Evolutionary conservation across 225 moss, liverwort and hornwort genomes (phyloP).

Genomic region (Pseudisothecium myosuroides): DNA sequence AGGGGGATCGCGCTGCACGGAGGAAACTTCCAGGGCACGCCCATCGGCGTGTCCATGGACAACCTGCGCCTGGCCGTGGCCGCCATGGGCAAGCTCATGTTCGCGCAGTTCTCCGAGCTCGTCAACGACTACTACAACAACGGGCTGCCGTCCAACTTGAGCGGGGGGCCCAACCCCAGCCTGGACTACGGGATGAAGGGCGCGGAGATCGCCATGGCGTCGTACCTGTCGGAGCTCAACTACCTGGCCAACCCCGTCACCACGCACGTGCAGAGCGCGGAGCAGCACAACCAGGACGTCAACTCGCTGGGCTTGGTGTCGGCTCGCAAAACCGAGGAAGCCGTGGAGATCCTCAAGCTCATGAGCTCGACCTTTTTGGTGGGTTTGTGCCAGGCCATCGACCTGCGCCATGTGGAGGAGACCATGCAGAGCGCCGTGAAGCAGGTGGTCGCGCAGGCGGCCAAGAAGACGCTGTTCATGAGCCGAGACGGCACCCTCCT

Average conservation of each 20-base stretch:
- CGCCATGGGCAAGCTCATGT: conserved; percentile 52
- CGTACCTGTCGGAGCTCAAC: conserved; percentile 48
- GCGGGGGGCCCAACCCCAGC: conserved; percentile 42
- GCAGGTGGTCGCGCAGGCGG: conserved; percentile 7
- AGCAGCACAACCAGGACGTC: conserved; percentile 53
- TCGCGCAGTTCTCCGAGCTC: conserved; percentile 62
- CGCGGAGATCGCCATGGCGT: conserved; percentile 61
- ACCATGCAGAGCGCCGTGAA: conserved; percentile 40
- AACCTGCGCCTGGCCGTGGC: conserved; percentile 51
- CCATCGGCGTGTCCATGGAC: conserved; percentile 66
- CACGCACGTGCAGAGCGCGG: conserved; percentile 51
- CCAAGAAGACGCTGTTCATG: conserved; percentile 5
- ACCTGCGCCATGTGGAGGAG: conserved; percentile 59
- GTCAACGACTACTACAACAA: conserved; percentile 67
- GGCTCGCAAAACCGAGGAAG: conserved; percentile 55
- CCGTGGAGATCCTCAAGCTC: conserved; percentile 29
- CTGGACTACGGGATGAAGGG: conserved; percentile 70
- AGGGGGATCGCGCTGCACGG: conserved; percentile 8
- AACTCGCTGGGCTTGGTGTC: conserved; percentile 54
- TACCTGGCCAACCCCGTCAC: conserved; percentile 61
- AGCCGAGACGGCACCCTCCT: not conserved
- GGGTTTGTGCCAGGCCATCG: conserved; percentile 32
- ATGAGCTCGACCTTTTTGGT: conserved; percentile 33
- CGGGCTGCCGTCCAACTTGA: conserved; percentile 35
- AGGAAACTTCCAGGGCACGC: conserved; percentile 53